Evolutionary conservation across 2,329 filamentous ascomycete genomes (phyloP), one percentile per base, ranked within the genome.

Genomic region (Geoglossum cookeanum): DNA sequence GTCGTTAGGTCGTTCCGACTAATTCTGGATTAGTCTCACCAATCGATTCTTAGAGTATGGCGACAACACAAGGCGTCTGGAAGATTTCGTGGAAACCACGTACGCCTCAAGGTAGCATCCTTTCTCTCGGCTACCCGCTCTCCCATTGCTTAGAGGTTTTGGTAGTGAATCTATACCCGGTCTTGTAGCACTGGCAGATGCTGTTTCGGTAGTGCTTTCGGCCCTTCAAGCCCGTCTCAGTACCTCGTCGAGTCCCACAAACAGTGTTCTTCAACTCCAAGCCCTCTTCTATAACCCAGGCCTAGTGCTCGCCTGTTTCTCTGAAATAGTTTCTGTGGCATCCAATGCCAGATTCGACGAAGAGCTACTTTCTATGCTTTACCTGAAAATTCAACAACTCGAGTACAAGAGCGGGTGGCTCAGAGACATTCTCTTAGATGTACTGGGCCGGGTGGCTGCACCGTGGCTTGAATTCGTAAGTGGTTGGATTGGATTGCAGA

Each of bases 401-500:
- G 82, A 88, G 59, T 78, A 85, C 61, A 76, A 77, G 35, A 78
- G 81, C 55, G 71, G 72, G 11, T 77, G 80, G 58, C 68, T 89
- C 27, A 77, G 78, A 22, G 74, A 78, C 27, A 75, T 87, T 35
- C 76, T 87, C 64, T 77, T 81, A 15, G 80, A 87, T 60, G 74
- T 91, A 0, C 67, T 92, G 15, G 72, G 74, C 49, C 73, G 77
- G 44, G 79, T 84, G 1, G 80, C 80, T 1, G 69, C 70, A 32
- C 84, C 84, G 0, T 89, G 83, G 78, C 70, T 85, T 7, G 76
- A 81, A 56, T 77, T 83, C 55, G 72, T 85, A 6, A 78, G 84
- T 61, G 80, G 83, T 64, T 92, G 87, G 86, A 79, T 90, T 59
- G 87, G 87, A 0, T 75, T 87, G n/a, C 7, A 22, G 9, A 76